A percentile compares a stretch with the other conserved stretches of the same genome.
Conservation (phyloP, 2,329 filamentous ascomycete species). For the Fusarium keratoplasticum region DNA sequence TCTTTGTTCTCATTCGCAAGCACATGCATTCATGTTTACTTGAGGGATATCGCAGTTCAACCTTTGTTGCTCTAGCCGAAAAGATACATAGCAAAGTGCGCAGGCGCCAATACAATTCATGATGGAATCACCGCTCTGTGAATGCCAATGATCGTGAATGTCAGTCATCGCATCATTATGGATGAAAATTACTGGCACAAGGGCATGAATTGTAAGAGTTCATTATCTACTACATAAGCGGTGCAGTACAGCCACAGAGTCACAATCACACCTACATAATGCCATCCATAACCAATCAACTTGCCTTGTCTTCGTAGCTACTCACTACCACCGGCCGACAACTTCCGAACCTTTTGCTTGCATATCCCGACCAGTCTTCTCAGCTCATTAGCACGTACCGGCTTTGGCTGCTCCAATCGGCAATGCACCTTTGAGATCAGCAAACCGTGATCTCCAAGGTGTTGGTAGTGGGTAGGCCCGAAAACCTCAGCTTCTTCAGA, state of each 20-base stretch:
- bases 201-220: conserved; percentile 3
- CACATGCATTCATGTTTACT: background rate
- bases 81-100: conserved; percentile 22
- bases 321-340: conserved; percentile 36
- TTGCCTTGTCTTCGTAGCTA: background rate
- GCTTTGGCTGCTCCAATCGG: conserved; percentile 47
- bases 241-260: conserved; percentile 17
- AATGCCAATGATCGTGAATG: background rate
- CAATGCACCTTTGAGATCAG: conserved; percentile 46
- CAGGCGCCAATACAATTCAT: conserved; percentile 9
- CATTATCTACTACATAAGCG: conserved; percentile 24
- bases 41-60: conserved; percentile 3
- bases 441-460: conserved; percentile 35
- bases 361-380: conserved; percentile 47
- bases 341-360: conserved; percentile 39
- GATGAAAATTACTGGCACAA: background rate
- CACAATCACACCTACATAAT: conserved; percentile 16
- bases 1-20: conserved; percentile 1
- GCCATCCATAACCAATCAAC: conserved; percentile 5
- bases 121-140: background rate
- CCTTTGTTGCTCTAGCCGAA: conserved; percentile 1
- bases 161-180: background rate
- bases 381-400: conserved; percentile 46
- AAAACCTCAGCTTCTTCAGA: background rate
- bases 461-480: conserved; percentile 16